These are phyloP conservation scores for Austroboletus niveus DNA, from an alignment of 1,284 basidiomycete genomes.

Conservation along the genomic window DNA sequence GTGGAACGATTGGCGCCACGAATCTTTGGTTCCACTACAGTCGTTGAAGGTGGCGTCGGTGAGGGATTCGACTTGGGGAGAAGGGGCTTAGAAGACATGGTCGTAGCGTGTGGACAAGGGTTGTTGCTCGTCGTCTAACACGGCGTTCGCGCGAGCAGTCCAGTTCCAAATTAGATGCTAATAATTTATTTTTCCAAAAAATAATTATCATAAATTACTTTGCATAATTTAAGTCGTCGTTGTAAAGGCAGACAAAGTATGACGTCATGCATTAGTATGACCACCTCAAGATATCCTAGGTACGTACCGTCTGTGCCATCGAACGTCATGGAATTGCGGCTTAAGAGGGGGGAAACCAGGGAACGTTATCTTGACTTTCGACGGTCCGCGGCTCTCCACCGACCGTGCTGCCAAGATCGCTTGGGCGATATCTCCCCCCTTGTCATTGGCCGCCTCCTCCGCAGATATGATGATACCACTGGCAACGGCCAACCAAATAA, in stretches of 20 bases:
- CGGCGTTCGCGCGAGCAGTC: constrained; percentile 10
- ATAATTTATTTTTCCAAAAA: background rate
- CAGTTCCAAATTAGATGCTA: constrained; percentile 14
- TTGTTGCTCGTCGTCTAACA: constrained; percentile 13
- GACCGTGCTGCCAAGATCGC: background rate
- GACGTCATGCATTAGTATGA: constrained; percentile 15
- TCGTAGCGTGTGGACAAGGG: background rate
- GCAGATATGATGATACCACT: background rate
- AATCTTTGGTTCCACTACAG: constrained; percentile 44
- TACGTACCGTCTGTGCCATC: no score
- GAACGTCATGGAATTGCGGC: background rate
- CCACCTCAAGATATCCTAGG: background rate
- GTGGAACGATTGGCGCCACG: constrained; percentile 82
- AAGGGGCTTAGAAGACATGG: constrained; percentile 32
- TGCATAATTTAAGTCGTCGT: background rate
- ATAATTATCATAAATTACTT: constrained; percentile 2
- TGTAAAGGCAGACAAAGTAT: background rate
- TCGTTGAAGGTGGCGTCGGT: constrained; percentile 4
- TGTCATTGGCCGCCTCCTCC: background rate
- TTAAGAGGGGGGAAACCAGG: background rate
- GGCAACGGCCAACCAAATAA: background rate
- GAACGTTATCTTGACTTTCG: background rate
- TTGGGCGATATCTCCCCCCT: background rate
- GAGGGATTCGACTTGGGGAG: constrained; percentile 30
- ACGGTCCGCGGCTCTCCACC: background rate